A percentile compares a stretch with the other conserved stretches of the same genome.
phyloP scores from a whole-genome alignment of 805 yeast genomes.

The Yarrowia hollandica region DNA sequence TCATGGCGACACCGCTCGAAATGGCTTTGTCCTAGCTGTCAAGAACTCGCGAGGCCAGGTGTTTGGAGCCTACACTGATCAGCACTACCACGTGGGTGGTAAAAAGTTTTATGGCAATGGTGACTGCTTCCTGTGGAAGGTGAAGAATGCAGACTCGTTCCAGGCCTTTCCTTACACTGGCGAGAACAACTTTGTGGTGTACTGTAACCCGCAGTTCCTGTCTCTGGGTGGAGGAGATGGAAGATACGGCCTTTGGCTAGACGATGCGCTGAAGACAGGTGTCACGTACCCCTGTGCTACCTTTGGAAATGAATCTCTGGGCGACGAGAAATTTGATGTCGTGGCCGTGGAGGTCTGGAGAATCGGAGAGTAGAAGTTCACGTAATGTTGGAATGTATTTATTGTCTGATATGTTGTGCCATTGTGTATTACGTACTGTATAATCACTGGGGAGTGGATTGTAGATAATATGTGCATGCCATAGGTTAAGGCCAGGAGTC shows the following conservation, averaged over 20 bases:
- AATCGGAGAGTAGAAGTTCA: slow-evolving; percentile 40
- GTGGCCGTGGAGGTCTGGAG: slow-evolving; percentile 85
- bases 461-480: too few relatives aligned
- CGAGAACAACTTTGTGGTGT: slow-evolving; percentile 77
- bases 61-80: slow-evolving; percentile 79
- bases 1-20: slow-evolving; percentile 42
- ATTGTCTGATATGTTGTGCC: slow-evolving; percentile 23
- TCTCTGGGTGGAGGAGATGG: slow-evolving; percentile 93
- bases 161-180: slow-evolving; percentile 89
- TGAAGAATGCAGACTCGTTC: slow-evolving; percentile 50
- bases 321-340: slow-evolving; percentile 64
- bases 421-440: too few relatives aligned
- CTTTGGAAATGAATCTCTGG: slow-evolving; percentile 82
- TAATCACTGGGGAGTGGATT: too few relatives aligned
- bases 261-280: slow-evolving; percentile 69
- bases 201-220: slow-evolving; percentile 72
- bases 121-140: slow-evolving; percentile 89
- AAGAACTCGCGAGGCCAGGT: slow-evolving; percentile 61
- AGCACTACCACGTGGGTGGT: slow-evolving; percentile 63
- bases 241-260: slow-evolving; percentile 88
- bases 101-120: slow-evolving; percentile 88
- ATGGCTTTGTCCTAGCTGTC: slow-evolving; percentile 74
- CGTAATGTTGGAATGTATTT: slow-evolving; percentile 11
- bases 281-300: slow-evolving; percentile 78
- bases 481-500: too few relatives aligned